Conservation (phyloP, 2,329 filamentous ascomycete genomes). For the Colletotrichum coccodes region DNA sequence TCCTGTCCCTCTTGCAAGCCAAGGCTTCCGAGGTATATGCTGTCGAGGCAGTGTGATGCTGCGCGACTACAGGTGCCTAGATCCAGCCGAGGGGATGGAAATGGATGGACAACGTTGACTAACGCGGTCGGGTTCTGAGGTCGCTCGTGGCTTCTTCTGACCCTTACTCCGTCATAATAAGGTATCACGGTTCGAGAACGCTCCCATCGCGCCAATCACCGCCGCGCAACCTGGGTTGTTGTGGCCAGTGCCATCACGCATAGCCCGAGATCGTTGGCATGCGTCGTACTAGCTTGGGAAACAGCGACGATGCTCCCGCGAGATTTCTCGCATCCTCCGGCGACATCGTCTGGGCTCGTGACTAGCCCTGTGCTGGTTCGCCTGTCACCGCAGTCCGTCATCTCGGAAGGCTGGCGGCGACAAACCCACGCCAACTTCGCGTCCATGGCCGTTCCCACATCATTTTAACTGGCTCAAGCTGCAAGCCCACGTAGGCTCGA, state of each 20-base stretch:
- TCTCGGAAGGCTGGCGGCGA: conserved; percentile 19
- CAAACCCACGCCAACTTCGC: conserved; percentile 14
- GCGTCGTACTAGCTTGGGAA: background rate
- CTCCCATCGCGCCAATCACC: background rate
- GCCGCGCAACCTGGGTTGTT: background rate
- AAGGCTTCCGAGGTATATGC: background rate
- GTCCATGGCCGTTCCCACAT: background rate
- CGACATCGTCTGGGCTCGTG: background rate
- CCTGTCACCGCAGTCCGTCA: conserved; percentile 17
- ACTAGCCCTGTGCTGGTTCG: conserved; percentile 12
- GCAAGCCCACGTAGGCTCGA: background rate
- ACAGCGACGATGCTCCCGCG: background rate
- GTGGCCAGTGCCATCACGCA: background rate
- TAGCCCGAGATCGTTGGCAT: background rate
- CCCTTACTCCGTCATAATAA: background rate
- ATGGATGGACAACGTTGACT: background rate
- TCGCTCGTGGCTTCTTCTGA: background rate
- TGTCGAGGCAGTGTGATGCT: background rate
- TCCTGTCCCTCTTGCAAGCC: background rate
- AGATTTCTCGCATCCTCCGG: background rate
- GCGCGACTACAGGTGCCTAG: background rate
- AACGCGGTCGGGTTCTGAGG: background rate
- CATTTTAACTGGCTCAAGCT: background rate
- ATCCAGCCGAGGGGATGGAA: background rate
- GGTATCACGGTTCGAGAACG: background rate